Conservation (phyloP, 2,329 filamentous ascomycete genomes). For the Aspergillus tanneri region DNA sequence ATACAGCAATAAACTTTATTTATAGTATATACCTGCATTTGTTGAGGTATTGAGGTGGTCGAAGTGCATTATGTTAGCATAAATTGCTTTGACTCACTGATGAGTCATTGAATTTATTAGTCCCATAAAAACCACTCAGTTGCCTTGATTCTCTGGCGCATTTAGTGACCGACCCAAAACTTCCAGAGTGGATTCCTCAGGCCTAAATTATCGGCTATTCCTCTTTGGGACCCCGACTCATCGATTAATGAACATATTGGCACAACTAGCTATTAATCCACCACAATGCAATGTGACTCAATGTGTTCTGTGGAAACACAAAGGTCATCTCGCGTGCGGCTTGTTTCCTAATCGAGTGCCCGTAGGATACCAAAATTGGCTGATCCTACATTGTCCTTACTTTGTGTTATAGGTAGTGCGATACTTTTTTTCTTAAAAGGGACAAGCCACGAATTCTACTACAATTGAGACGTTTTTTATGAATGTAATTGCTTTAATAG, state of each 20-base stretch:
- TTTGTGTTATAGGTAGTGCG: too few relatives aligned
- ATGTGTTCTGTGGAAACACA: background rate
- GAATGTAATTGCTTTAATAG: background rate
- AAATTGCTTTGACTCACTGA: background rate
- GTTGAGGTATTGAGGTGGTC: too few relatives aligned
- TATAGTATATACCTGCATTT: too few relatives aligned
- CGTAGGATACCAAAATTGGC: background rate
- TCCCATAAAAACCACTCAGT: background rate
- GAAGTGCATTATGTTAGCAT: background rate
- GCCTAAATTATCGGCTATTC: slow-evolving; percentile 16
- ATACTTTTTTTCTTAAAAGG: too few relatives aligned
- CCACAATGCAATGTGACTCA: slow-evolving; percentile 4
- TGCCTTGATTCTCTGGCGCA: background rate
- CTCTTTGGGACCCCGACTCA: slow-evolving; percentile 27
- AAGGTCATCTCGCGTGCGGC: background rate
- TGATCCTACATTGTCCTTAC: background rate
- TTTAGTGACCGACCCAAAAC: background rate
- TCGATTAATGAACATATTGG: background rate
- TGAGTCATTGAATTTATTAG: background rate
- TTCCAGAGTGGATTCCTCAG: slow-evolving; percentile 18
- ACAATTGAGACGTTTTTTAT: background rate
- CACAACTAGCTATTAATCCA: background rate
- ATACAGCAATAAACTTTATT: too few relatives aligned
- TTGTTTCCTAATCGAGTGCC: background rate
- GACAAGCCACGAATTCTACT: background rate